Conservation (phyloP, 192 early-diverging fungal species). For the Dissophora ornata region DNA sequence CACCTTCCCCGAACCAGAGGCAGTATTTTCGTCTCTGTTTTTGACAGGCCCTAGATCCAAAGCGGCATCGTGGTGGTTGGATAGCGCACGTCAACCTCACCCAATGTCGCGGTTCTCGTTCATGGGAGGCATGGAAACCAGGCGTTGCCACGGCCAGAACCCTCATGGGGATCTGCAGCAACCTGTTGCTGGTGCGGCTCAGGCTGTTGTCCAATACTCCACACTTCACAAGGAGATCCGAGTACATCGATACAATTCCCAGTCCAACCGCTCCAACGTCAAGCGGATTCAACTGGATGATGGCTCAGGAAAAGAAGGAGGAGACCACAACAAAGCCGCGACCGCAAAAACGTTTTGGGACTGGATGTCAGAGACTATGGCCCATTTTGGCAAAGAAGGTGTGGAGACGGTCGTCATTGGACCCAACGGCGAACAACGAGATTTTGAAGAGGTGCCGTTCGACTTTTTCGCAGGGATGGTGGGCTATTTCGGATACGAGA, state of each 20-base stretch:
- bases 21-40: slow-evolving; percentile 55
- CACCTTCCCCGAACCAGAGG: slow-evolving; percentile 47
- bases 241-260: slow-evolving; percentile 12
- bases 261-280: slow-evolving; percentile 8
- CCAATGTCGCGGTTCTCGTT: slow-evolving; percentile 69
- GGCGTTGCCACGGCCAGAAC: not conserved
- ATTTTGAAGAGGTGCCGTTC: slow-evolving; percentile 44
- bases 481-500: slow-evolving; percentile 95
- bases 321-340: not conserved
- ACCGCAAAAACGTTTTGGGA: slow-evolving; percentile 69
- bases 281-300: slow-evolving; percentile 30
- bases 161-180: not conserved
- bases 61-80: slow-evolving; percentile 69
- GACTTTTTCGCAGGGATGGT: slow-evolving; percentile 87
- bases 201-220: slow-evolving; percentile 48
- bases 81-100: slow-evolving; percentile 65
- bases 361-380: slow-evolving; percentile 65
- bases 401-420: slow-evolving; percentile 19
- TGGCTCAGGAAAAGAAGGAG: no score
- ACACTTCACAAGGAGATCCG: slow-evolving; percentile 40
- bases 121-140: slow-evolving; percentile 66
- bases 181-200: slow-evolving; percentile 5
- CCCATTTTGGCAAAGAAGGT: slow-evolving; percentile 32
- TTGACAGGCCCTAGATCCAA: slow-evolving; percentile 43
- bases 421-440: slow-evolving; percentile 16